Base-by-base conservation (phyloP, 805 yeast species). In the Cyberlindnera veronae region DNA sequence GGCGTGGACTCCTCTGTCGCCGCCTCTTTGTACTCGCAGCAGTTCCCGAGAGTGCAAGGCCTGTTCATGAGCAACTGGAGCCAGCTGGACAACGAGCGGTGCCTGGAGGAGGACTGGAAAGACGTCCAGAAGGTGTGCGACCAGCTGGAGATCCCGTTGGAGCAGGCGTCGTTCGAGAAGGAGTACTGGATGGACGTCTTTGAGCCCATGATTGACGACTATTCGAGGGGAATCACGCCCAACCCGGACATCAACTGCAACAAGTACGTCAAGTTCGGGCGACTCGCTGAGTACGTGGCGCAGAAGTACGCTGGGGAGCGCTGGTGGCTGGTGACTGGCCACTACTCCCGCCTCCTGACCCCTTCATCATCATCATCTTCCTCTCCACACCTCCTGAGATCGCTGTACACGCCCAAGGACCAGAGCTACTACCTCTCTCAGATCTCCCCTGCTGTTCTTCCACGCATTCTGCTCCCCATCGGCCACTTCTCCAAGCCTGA, bases 1-100 rank as follows among this genome's bases (percentile, higher is more conserved):
- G 99, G 99, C 0, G 98, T 93, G 1, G 99, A 93, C 61, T 90
- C 97, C 0, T 83, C 96, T 1, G 88, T 90, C 1, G 76, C 84
- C 3, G 97, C 98, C 0, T 79, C 84, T 0, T 41, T 85, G 45
- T 79, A 71, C 50, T 67, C 86, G 6, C 62, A 68, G n/a, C 57
- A 65, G 24, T 76, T 72, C 50, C 65, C 66, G 3, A 77, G 84
- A 33, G 93, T 85, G 2, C 62, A 71, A 32, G 99, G 97, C 0
- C 71, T 93, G 2, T 91, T 85, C 62, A 93, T 93, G 98, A 84
- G 88, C 29, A 93, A 93, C 64, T 93, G 56, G 64, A 29, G 45
- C 55, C 40, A 67, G 59, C 40, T 48, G 57, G 45, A 61, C 53
- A 67, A 75, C 0, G 72, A 79, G 5, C 68, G 74, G 41, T 90